Evolutionary conservation across 1,284 basidiomycete genomes (phyloP), one percentile per base, ranked within the genome.

Genomic region (Cryptococcus neoformans): DNA sequence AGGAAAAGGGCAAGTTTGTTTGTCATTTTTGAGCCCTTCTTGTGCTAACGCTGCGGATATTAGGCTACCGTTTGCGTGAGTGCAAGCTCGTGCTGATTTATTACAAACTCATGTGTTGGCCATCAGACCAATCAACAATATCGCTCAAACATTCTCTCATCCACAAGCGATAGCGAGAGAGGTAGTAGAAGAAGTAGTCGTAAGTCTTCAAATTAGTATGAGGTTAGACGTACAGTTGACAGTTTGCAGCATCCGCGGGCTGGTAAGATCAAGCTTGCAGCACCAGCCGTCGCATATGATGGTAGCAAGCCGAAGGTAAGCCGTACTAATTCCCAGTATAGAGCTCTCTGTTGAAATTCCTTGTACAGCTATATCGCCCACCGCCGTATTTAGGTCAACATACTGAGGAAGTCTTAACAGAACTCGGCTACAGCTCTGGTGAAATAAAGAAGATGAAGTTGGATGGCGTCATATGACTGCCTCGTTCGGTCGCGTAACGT

Each of bases 361-460:
- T 5, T 10, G 21, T 11, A 12, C 85, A 84, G 47, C 82, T 92
- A 35, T 83, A 80, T 51, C 81, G 85, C 53, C 84, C 90, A 9
- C 92, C 92, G 2, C 92, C 91, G 6, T 92, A 86, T 82, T 80
- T 91, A 21, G 90, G 88, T 50, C 83, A 92, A 67, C 90, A 92
- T 74, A 92, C 89, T 4, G 79, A 79, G 8, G 88, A 91, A 83
- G 88, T 92, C 57, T 81, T 92, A 12, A 65, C 66, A 0, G 87
- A 89, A 65, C 88, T 90, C 64, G 89, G 89, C 0, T 80, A 91
- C 50, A 78, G 76, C 14, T 79, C 80, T 5, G 58, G 56, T 6
- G 88, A 92, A 67, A 83, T 90, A 44, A 81, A 84, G 47, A 70
- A 70, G 2, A 76, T 92, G 37, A 70, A 88, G 47, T 79, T 77